Evolutionary conservation across 345 rosid genomes (phyloP), one percentile per base, ranked within the genome.

Genomic region (Rhizophora apiculata): DNA sequence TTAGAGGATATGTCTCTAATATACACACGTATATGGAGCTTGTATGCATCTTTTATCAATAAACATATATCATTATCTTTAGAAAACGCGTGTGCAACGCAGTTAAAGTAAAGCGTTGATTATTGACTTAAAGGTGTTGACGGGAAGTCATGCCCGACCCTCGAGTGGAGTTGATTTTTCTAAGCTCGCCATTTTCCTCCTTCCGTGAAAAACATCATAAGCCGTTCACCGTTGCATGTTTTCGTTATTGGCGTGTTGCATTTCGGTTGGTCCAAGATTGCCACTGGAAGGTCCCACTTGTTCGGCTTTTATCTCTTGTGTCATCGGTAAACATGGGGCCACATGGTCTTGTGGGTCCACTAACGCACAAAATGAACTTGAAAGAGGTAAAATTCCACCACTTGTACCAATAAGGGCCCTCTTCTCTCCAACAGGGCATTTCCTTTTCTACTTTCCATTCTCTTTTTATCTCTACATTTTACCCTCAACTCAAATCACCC

Each of bases 361-460:
- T 26, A 26, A 74, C 81, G 79, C 76, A 68, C 81, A 81, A 67
- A 80, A 71, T 63, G 71, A 48, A 59, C 51, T 69, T 27, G 49
- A 22, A 7, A 3, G 64, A 6, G 62, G 49, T 63, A 49, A 49
- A 24, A 39, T 21, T 8, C 69, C 0, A 34, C 69, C 70, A 29
- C 65, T 67, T 72, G 5, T 36, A 29, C 49, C 68, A 18, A 36
- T 31, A 65, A 22, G 65, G 63, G 51, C 32, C 4, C 31, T 22
- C 31, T 64, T 24, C 22, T 58, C 32, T 32, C 66, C 32, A 20
- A 32, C 3, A 2, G 55, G 16, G 0, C 9, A 6, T 10, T 21
- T 24, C 20, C 3, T 2, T 22, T 4, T 16, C 37, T 0, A 34
- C 37, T 34, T 8, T 34, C 37, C 37, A 7, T 8, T 1, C 37